Conservation (phyloP, 495 filamentous ascomycete species). For the Chaetomium cochliodes region DNA sequence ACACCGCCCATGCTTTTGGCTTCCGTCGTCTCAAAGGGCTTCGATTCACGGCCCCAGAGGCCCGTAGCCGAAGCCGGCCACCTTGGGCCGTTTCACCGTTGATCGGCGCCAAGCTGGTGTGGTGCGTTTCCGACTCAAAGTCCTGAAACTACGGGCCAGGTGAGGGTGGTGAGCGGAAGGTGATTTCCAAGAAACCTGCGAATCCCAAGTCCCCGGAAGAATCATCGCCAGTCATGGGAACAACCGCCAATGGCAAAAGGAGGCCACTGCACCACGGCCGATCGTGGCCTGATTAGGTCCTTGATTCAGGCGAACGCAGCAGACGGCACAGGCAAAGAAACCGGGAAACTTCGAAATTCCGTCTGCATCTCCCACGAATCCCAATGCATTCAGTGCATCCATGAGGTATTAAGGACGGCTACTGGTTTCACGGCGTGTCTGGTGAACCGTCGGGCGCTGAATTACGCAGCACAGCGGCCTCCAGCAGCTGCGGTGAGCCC, state of each 20-base stretch:
- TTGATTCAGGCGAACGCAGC: background rate
- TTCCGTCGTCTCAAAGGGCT: background rate
- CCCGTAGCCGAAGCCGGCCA: background rate
- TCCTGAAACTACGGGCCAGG: conserved; percentile 1
- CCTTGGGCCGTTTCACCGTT: background rate
- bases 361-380: background rate
- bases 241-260: background rate
- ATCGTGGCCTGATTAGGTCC: background rate
- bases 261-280: background rate
- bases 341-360: background rate
- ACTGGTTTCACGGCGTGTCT: background rate
- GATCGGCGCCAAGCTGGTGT: conserved; percentile 5
- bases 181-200: conserved; percentile 1
- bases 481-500: background rate
- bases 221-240: background rate
- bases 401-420: conserved; percentile 15
- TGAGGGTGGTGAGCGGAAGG: background rate
- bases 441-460: conserved; percentile 5
- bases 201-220: background rate
- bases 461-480: background rate
- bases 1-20: conserved; percentile 5
- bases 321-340: background rate
- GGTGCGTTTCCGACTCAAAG: conserved; percentile 2
- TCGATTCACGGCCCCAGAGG: background rate
- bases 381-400: background rate